Evolutionary conservation across 2,329 filamentous ascomycete genomes (phyloP).

Genomic region (Clarireedia paspali): DNA sequence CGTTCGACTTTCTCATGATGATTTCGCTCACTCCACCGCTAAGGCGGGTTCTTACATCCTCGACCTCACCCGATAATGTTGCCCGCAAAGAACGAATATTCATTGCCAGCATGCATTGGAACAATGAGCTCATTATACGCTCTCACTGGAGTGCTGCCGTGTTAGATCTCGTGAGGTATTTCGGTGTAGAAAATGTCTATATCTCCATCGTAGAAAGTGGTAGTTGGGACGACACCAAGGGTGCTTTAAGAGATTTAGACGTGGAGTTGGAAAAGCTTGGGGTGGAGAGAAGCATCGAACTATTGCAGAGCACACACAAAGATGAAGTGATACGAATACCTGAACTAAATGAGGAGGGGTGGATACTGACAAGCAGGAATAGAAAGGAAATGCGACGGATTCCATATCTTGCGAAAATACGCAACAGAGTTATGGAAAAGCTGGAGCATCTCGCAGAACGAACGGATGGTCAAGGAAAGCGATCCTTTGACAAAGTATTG

Average conservation of each 20-base stretch:
- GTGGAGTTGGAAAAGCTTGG: conserved; percentile 41
- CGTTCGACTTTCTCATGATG: conserved; percentile 9
- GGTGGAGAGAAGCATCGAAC: conserved; percentile 46
- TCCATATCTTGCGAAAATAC: conserved; percentile 56
- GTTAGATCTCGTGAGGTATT: conserved; percentile 43
- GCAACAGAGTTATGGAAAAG: conserved; percentile 56
- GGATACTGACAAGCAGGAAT: conserved; percentile 50
- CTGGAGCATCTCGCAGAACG: conserved; percentile 38
- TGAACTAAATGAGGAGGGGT: conserved; percentile 26
- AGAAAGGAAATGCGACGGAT: conserved; percentile 54
- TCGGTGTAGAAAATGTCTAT: conserved; percentile 58
- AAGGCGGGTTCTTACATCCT: conserved; percentile 2
- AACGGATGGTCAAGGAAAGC: conserved; percentile 22
- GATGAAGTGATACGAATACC: conserved; percentile 42
- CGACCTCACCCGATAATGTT: background rate
- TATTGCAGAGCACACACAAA: conserved; percentile 44
- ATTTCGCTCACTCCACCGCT: conserved; percentile 1
- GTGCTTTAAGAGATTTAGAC: conserved; percentile 50
- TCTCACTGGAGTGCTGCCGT: conserved; percentile 56
- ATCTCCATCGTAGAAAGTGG: conserved; percentile 62
- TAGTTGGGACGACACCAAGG: conserved; percentile 62
- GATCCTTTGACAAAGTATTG: conserved; percentile 45
- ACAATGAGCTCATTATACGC: conserved; percentile 51
- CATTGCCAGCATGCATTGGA: conserved; percentile 64
- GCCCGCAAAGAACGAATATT: conserved; percentile 38